Percentiles rank a stretch among this genome's conserved stretches.
These are phyloP conservation scores for Taphrina populina DNA, from an alignment of 1,139 yeast genomes.

Conservation along the genomic window DNA sequence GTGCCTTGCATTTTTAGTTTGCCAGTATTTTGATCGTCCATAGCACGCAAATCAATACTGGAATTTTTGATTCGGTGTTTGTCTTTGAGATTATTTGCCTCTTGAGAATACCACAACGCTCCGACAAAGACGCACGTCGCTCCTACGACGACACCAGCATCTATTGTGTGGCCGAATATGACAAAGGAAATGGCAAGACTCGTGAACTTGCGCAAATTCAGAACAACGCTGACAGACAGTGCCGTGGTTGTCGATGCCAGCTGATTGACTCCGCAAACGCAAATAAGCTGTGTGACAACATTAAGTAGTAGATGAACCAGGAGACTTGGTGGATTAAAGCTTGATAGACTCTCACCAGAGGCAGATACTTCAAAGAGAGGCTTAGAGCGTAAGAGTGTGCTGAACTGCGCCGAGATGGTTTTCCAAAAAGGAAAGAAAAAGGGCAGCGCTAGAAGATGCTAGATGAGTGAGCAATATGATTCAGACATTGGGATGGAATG, in stretches of 20 bases:
- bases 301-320: conserved; percentile 49
- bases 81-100: not conserved
- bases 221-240: conserved; percentile 59
- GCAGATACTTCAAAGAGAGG: conserved; percentile 24
- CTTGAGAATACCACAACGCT: conserved; percentile 28
- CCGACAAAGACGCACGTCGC: conserved; percentile 46
- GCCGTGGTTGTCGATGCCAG: conserved; percentile 61
- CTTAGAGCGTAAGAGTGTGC: conserved; percentile 35
- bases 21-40: conserved; percentile 1
- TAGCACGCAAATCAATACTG: conserved; percentile 1
- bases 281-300: conserved; percentile 61
- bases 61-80: not conserved
- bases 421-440: conserved; percentile 50
- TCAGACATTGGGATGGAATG: conserved; percentile 39
- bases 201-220: conserved; percentile 60
- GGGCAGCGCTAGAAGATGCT: conserved; percentile 59
- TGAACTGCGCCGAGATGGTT: conserved; percentile 40
- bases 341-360: not conserved
- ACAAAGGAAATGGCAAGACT: conserved; percentile 58
- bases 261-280: conserved; percentile 66
- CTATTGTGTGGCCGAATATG: conserved; percentile 47
- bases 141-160: conserved; percentile 47
- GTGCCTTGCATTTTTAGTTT: not conserved
- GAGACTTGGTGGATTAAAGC: conserved; percentile 39
- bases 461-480: not conserved